These are phyloP conservation scores for Austropuccinia psidii DNA, from an alignment of 1,284 basidiomycete species.

Conservation along the genomic window DNA sequence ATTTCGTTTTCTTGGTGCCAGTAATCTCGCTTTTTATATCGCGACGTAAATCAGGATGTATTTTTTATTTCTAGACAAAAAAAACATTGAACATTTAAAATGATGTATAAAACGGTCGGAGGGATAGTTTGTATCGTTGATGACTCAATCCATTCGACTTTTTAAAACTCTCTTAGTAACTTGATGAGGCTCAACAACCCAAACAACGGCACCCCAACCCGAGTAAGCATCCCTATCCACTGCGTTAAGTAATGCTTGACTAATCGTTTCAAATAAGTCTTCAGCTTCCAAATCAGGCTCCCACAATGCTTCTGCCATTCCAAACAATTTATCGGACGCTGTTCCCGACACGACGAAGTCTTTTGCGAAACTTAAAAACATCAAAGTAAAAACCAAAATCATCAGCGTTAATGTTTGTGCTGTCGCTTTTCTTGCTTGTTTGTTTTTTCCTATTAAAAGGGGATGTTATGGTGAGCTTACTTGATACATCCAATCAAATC, in stretches of 20 bases:
- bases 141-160: slow-evolving; percentile 32
- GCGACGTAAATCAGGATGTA: no score
- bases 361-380: slow-evolving; percentile 41
- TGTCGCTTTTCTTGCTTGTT: background rate
- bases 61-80: no score
- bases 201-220: slow-evolving; percentile 92
- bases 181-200: slow-evolving; percentile 69
- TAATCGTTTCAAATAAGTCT: slow-evolving; percentile 97
- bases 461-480: slow-evolving; percentile 54
- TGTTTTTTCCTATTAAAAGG: background rate
- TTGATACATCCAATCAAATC: slow-evolving; percentile 96
- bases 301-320: slow-evolving; percentile 97
- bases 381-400: background rate
- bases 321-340: slow-evolving; percentile 85
- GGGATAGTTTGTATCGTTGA: no score
- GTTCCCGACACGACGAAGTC: slow-evolving; percentile 97
- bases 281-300: slow-evolving; percentile 93
- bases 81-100: no score
- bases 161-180: slow-evolving; percentile 22
- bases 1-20: no score
- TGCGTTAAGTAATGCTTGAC: slow-evolving; percentile 88
- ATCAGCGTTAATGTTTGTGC: background rate
- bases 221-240: slow-evolving; percentile 94
- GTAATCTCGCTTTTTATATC: no score
- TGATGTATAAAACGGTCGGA: no score